phyloP scores from a whole-genome alignment of 164 flowering plant species.

The Santalum album region DNA sequence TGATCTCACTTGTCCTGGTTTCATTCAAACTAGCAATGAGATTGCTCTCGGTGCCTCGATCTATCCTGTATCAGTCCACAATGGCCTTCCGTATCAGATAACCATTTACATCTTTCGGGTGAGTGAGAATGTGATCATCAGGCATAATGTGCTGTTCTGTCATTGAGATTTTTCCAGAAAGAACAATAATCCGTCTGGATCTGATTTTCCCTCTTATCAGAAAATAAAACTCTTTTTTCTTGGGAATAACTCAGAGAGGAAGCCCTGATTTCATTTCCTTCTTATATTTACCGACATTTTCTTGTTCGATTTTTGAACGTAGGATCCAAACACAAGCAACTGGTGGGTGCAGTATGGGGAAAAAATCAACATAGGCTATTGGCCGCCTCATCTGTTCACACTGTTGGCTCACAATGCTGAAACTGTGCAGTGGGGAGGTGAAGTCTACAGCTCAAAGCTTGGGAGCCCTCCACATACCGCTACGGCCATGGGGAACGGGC shows the following conservation, averaged over 20 bases:
- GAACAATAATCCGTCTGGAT: too few species aligned
- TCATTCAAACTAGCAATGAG: slow-evolving; percentile 42
- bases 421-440: slow-evolving; percentile 45
- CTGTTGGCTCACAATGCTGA: slow-evolving; percentile 14
- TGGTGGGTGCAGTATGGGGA: slow-evolving; percentile 44
- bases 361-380: slow-evolving; percentile 35
- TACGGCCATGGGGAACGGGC: slow-evolving; percentile 47
- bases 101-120: slow-evolving; percentile 33
- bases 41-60: slow-evolving; percentile 49
- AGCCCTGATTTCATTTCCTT: neutral
- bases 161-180: too few species aligned
- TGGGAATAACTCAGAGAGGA: too few species aligned
- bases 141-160: too few species aligned
- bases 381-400: slow-evolving; percentile 31
- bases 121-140: neutral
- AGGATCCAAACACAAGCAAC: slow-evolving; percentile 32
- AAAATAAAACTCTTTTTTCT: too few species aligned
- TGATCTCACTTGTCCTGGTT: slow-evolving; percentile 48
- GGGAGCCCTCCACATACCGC: slow-evolving; percentile 30
- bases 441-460: slow-evolving; percentile 35
- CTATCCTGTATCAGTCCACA: slow-evolving; percentile 25
- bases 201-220: too few species aligned
- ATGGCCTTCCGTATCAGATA: slow-evolving; percentile 25
- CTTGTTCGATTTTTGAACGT: neutral
- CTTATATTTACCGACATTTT: neutral